Evolutionary conservation across 176 grass and related monocot species (phyloP).

Genomic region (Urochloa ruziziensis): DNA sequence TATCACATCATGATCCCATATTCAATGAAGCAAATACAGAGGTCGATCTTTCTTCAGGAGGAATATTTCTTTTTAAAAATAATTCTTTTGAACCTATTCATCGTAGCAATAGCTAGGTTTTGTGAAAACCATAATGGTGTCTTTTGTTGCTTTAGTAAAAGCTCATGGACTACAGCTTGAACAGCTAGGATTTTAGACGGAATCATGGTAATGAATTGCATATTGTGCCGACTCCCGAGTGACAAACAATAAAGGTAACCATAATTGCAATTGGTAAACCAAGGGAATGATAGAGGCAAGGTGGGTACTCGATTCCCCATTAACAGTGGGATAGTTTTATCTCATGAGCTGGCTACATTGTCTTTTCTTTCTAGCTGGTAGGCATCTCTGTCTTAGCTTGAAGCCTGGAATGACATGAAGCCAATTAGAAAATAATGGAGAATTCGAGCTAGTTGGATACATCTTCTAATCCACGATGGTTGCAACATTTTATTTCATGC

Average conservation of each 20-base stretch:
- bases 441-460: neutral
- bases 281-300: neutral
- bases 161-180: neutral
- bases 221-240: neutral
- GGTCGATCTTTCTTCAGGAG: conserved; percentile 32
- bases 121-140: neutral
- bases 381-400: neutral
- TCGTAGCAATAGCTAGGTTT: neutral
- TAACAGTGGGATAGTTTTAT: conserved; percentile 19
- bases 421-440: neutral
- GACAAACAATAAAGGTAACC: neutral
- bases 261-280: neutral
- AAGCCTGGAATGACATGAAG: neutral
- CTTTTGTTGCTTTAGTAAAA: neutral
- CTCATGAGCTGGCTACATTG: neutral
- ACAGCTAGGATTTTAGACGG: neutral
- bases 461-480: neutral
- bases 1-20: neutral
- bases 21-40: neutral
- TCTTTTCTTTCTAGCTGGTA: conserved; percentile 25
- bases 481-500: too few species aligned
- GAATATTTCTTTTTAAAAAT: conserved; percentile 15
- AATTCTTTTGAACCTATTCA: neutral
- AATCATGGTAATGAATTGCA: neutral
- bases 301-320: neutral